Evolutionary conservation across 1,284 basidiomycete species (phyloP).

Genomic region (Malassezia sp.): DNA sequence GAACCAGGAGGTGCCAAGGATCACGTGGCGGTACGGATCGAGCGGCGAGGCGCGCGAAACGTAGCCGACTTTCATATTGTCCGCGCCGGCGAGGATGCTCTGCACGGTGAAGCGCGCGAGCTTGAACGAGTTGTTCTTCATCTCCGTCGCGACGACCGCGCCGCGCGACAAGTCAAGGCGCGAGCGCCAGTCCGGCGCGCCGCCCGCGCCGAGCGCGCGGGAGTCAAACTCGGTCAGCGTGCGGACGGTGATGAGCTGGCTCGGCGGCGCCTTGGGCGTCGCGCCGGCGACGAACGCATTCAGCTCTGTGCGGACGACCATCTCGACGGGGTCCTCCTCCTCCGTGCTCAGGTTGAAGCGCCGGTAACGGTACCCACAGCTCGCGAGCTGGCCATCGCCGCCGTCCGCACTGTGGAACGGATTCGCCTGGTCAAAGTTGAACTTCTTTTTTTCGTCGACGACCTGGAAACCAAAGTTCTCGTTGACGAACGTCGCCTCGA

Average conservation of each 20-base stretch:
- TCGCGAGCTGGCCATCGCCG: slow-evolving; percentile 60
- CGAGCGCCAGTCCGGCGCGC: slow-evolving; percentile 89
- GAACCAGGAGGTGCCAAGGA: slow-evolving; percentile 86
- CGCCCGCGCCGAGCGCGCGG: slow-evolving; percentile 75
- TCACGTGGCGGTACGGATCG: slow-evolving; percentile 88
- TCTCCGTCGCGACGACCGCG: slow-evolving; percentile 95
- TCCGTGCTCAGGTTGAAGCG: slow-evolving; percentile 89
- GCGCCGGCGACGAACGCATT: slow-evolving; percentile 61
- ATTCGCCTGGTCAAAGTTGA: slow-evolving; percentile 49
- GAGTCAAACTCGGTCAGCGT: slow-evolving; percentile 95
- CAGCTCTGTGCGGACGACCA: slow-evolving; percentile 90
- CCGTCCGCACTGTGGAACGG: slow-evolving; percentile 87
- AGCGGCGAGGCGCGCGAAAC: slow-evolving; percentile 87
- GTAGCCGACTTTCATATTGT: slow-evolving; percentile 91
- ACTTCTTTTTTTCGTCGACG: slow-evolving; percentile 60
- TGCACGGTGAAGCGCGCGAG: slow-evolving; percentile 95
- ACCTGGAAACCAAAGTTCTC: slow-evolving; percentile 97
- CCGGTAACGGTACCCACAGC: slow-evolving; percentile 90
- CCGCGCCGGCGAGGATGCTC: slow-evolving; percentile 86
- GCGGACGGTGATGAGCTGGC: slow-evolving; percentile 60
- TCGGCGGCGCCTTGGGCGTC: slow-evolving; percentile 18
- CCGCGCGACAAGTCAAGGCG: slow-evolving; percentile 93
- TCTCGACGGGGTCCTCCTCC: slow-evolving; percentile 64
- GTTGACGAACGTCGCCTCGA: slow-evolving; percentile 98
- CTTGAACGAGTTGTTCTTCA: slow-evolving; percentile 99